These are phyloP conservation scores for Erysimum pusillum DNA, from an alignment of 441 rosid genomes.

Conservation along the genomic window DNA sequence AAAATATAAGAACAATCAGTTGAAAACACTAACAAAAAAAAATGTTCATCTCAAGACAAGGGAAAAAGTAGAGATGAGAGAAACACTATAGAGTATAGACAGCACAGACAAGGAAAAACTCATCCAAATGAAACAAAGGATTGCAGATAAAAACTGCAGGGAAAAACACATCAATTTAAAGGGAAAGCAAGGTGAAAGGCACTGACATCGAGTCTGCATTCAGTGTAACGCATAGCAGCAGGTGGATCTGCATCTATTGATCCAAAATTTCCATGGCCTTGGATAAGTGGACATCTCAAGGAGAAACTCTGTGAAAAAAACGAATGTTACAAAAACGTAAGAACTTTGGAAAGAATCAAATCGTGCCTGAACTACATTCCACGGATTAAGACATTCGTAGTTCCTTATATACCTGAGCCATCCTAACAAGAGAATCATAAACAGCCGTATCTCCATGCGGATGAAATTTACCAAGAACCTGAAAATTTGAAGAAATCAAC, in stretches of 20 bases:
- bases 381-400: conserved; percentile 10
- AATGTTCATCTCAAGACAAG: not conserved
- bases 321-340: not conserved
- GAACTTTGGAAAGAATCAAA: not conserved
- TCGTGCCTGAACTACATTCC: conserved; percentile 8
- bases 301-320: conserved; percentile 72
- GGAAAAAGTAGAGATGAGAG: not conserved
- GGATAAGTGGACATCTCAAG: conserved; percentile 85
- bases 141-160: not conserved
- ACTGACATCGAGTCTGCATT: conserved; percentile 91
- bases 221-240: conserved; percentile 99
- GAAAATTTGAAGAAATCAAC: conserved; percentile 27
- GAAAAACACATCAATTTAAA: not conserved
- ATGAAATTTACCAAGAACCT: conserved; percentile 98
- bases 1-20: conserved; percentile 27
- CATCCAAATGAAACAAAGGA: not conserved
- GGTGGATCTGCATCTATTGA: conserved; percentile 97
- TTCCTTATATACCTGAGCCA: conserved; percentile 85
- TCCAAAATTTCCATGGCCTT: conserved; percentile 98
- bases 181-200: not conserved
- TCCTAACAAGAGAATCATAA: conserved; percentile 91
- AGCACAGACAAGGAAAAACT: not conserved
- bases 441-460: conserved; percentile 98
- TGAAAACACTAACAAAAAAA: conserved; percentile 5
- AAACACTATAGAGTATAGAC: conserved; percentile 2